Evolutionary conservation across 192 early-diverging fungal species (phyloP).

Genomic region (Coemansia sp.): DNA sequence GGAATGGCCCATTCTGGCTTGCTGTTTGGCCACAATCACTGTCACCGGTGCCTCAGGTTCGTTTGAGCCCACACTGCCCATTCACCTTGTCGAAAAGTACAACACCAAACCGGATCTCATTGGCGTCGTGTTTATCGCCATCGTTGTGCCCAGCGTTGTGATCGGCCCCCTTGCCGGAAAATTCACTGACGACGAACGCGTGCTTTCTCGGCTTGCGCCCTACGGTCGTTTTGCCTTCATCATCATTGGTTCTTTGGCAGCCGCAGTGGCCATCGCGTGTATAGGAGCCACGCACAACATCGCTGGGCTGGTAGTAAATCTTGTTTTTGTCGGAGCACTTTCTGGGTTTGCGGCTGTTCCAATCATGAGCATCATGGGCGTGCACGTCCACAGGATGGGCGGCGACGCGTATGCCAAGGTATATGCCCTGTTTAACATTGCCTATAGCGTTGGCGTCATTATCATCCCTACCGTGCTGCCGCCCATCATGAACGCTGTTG

Average conservation of each 20-base stretch:
- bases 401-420: slow-evolving; percentile 61
- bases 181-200: slow-evolving; percentile 33
- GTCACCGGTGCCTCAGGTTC: slow-evolving; percentile 38
- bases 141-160: slow-evolving; percentile 69
- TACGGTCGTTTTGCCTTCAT: slow-evolving; percentile 48
- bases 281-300: slow-evolving; percentile 40
- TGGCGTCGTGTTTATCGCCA: slow-evolving; percentile 62
- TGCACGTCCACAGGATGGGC: slow-evolving; percentile 64
- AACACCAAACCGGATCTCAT: slow-evolving; percentile 25
- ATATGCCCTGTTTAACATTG: slow-evolving; percentile 76
- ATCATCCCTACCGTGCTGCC: slow-evolving; percentile 69
- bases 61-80: slow-evolving; percentile 51
- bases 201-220: slow-evolving; percentile 31
- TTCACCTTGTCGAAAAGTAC: slow-evolving; percentile 38
- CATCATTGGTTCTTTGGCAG: slow-evolving; percentile 24
- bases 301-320: slow-evolving; percentile 39
- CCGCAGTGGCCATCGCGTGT: slow-evolving; percentile 53
- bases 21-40: slow-evolving; percentile 43
- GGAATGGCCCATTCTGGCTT: slow-evolving; percentile 48
- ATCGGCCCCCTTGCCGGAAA: slow-evolving; percentile 59
- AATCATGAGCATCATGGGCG: slow-evolving; percentile 67
- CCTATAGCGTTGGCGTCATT: slow-evolving; percentile 75
- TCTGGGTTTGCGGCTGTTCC: slow-evolving; percentile 56
- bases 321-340: slow-evolving; percentile 31
- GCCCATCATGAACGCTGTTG: slow-evolving; percentile 55